Evolutionary conservation across 192 early-diverging fungal genomes (phyloP).

Genomic region (Coemansia sp.): DNA sequence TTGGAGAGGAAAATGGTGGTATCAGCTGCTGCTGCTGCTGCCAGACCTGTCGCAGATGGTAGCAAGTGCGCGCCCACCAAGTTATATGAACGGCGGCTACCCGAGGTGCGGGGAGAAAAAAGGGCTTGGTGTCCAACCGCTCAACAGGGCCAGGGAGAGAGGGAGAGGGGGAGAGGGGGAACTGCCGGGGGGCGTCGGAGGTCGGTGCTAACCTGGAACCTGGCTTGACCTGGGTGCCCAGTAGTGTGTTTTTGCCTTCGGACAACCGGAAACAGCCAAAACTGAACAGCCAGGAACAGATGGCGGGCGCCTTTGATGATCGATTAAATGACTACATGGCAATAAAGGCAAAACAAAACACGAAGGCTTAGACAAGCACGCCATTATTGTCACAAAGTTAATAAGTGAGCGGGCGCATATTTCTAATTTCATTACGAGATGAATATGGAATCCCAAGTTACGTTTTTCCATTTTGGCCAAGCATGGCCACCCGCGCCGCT

Average conservation of each 20-base stretch:
- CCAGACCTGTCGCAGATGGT: neutral
- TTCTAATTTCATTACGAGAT: slow-evolving; percentile 47
- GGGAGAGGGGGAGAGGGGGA: neutral
- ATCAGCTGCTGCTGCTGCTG: neutral
- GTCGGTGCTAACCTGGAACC: neutral
- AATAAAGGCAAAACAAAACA: slow-evolving; percentile 8
- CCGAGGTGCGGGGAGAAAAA: slow-evolving; percentile 6
- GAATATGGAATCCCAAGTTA: slow-evolving; percentile 45
- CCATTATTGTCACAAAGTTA: slow-evolving; percentile 22
- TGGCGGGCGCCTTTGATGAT: slow-evolving; percentile 13
- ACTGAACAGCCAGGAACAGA: slow-evolving; percentile 4
- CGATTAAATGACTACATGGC: slow-evolving; percentile 37
- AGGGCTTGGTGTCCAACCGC: neutral
- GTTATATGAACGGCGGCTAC: neutral
- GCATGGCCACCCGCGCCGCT: slow-evolving; percentile 7
- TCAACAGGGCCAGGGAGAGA: neutral
- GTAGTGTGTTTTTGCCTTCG: neutral
- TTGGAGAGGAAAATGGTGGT: neutral
- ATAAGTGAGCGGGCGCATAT: slow-evolving; percentile 16
- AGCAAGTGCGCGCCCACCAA: neutral
- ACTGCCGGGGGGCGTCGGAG: neutral
- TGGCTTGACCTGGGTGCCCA: neutral
- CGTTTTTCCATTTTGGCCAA: slow-evolving; percentile 21
- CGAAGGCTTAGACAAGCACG: slow-evolving; percentile 39
- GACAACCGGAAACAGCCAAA: slow-evolving; percentile 6